A percentile compares a stretch with the other conserved stretches of the same genome.
Evolutionary conservation across 2,329 filamentous ascomycete species (phyloP).

Genomic region (Aspergillus sp.): DNA sequence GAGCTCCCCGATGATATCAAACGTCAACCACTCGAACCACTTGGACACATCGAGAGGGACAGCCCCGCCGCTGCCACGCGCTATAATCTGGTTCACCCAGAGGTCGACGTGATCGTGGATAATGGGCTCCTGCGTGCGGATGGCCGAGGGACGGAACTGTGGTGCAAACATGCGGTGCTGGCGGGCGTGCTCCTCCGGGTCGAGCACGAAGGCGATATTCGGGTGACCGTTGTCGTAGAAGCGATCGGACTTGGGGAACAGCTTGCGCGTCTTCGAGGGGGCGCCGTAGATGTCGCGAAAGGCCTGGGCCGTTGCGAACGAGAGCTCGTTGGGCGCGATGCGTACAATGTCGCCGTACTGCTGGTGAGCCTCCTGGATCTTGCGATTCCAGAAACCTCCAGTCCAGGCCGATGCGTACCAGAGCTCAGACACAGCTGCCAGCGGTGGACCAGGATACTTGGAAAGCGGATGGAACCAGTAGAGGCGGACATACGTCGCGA

Average conservation of each 20-base stretch:
- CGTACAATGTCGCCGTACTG: background rate
- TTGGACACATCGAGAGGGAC: conserved; percentile 10
- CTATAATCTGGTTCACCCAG: background rate
- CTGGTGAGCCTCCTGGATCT: background rate
- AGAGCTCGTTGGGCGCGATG: conserved; percentile 1
- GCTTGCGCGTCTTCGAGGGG: background rate
- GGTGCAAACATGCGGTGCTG: background rate
- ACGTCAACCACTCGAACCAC: conserved; percentile 9
- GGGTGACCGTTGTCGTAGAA: background rate
- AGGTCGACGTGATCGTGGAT: background rate
- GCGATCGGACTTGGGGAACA: conserved; percentile 1
- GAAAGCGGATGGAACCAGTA: background rate
- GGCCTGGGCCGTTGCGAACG: background rate
- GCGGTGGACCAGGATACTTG: background rate
- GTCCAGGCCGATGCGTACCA: background rate
- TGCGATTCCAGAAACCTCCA: background rate
- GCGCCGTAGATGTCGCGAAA: conserved; percentile 1
- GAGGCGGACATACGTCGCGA: background rate
- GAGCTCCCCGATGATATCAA: conserved; percentile 10
- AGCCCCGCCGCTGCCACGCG: background rate
- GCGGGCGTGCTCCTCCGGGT: background rate
- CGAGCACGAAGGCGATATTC: background rate
- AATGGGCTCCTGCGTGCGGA: background rate
- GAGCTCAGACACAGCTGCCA: background rate
- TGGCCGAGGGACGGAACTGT: background rate